Percentiles rank a stretch among this genome's conserved stretches.
Conservation (phyloP, 2,329 filamentous ascomycete species). For the Cladosporium halotolerans region DNA sequence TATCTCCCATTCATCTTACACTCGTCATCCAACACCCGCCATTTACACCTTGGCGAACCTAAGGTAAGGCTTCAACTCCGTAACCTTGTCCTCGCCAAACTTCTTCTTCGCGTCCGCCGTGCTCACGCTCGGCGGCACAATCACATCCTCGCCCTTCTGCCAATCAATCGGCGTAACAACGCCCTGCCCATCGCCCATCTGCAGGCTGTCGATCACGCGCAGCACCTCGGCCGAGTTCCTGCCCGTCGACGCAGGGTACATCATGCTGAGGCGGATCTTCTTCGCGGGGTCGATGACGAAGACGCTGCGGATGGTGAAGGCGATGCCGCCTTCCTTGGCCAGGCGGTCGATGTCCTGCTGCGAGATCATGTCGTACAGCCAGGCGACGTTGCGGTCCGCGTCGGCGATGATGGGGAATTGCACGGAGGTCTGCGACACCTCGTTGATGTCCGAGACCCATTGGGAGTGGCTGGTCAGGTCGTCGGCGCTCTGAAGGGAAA, state of each 20-base stretch:
- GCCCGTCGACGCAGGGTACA: conserved; percentile 86
- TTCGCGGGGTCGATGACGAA: conserved; percentile 93
- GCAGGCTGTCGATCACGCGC: conserved; percentile 52
- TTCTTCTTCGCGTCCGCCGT: conserved; percentile 82
- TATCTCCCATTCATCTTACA: neutral
- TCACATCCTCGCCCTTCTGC: conserved; percentile 82
- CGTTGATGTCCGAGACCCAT: conserved; percentile 76
- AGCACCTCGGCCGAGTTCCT: conserved; percentile 53
- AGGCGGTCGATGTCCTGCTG: conserved; percentile 32
- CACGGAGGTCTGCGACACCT: conserved; percentile 39
- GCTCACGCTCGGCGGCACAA: conserved; percentile 76
- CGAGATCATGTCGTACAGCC: conserved; percentile 43
- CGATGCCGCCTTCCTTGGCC: conserved; percentile 47
- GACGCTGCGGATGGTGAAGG: conserved; percentile 90
- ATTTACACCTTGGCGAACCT: conserved; percentile 54
- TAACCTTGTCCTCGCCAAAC: conserved; percentile 62
- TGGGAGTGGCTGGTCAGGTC: conserved; percentile 73
- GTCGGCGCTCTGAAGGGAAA: conserved; percentile 57
- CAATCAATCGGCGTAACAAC: conserved; percentile 70
- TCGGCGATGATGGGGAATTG: conserved; percentile 47
- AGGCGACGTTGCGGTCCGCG: conserved; percentile 43
- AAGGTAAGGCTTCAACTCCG: conserved; percentile 61
- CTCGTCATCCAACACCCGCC: neutral
- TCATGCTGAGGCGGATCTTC: conserved; percentile 86
- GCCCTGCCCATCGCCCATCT: conserved; percentile 75